Evolutionary conservation across 1,284 basidiomycete genomes (phyloP), one percentile per base, ranked within the genome.

Genomic region (Afroboletus lepidellus): DNA sequence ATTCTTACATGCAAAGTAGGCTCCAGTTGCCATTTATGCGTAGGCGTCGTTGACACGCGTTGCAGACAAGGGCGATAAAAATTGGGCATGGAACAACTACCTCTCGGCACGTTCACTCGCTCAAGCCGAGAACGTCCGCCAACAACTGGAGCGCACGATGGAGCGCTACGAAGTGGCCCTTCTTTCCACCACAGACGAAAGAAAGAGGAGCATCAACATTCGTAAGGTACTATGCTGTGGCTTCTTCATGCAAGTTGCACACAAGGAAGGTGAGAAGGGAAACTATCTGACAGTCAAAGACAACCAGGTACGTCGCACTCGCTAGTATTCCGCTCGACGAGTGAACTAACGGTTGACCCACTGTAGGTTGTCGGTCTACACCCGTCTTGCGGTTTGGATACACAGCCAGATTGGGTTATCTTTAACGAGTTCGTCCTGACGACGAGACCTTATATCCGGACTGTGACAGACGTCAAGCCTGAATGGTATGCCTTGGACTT

Each of bases 371-470:
- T 98, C 8, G 78, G 77, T n/a, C 76, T 98, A n/a, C 96, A 99
- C 69, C 92, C 96, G 7, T 92, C 90, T 6, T 96, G 93, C 57
- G 94, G 95, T 25, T 75, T 99, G 43, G 92, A 97, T 60, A 84
- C 84, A n/a, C 87, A 87, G 53, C 94, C 96, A 0, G 95, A 98
- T 64, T 99, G 94, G 92, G 93, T 98, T 15, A 72, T 98, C 37
- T 99, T 97, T 79, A 97, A 99, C 69, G 97, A 97, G 71, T 99
- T 99, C 67, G 94, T 98, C 25, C 75, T 98, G 57, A 99, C 96
- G 13, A 94, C 94, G 9, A 75, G 82, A 54, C 83, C 86, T 54
- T 98, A 90, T 64, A 95, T 99, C 63, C 85, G 96, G 36, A 97
- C 92, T 0, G 92, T 96, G 20, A 90, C 94, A 1, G 93, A 95